Conservation (phyloP, 257 asterid species). For the Rehmannia glutinosa region DNA sequence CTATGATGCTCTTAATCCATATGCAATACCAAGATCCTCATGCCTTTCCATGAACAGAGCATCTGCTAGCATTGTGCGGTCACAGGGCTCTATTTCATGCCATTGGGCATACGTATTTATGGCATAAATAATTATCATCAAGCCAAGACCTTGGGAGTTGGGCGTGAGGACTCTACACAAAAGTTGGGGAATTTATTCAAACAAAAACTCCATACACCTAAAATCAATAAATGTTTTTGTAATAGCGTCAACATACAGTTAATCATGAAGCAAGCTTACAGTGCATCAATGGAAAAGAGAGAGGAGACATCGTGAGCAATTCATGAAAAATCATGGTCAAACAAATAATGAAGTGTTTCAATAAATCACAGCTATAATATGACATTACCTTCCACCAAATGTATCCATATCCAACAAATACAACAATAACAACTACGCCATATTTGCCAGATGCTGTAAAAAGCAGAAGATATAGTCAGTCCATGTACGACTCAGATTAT, state of each 20-base stretch:
- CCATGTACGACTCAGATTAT: neutral
- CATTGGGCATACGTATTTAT: neutral
- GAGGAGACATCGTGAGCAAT: neutral
- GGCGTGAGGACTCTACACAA: neutral
- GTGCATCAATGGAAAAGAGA: neutral
- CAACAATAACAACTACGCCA: constrained; percentile 53
- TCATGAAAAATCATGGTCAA: neutral
- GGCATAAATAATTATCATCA: neutral
- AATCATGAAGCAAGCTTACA: constrained; percentile 7
- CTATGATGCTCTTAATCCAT: neutral
- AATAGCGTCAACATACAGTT: neutral
- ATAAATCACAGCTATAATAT: constrained; percentile 1
- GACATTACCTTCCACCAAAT: constrained; percentile 96
- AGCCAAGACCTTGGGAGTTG: neutral
- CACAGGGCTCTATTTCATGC: neutral
- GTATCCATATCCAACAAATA: constrained; percentile 87
- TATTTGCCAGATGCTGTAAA: constrained; percentile 74
- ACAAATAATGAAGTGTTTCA: neutral
- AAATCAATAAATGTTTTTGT: neutral
- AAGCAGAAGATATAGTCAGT: constrained; percentile 15
- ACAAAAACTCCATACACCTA: neutral
- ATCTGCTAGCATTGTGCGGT: neutral
- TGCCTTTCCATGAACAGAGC: constrained; percentile 10
- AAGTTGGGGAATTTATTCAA: neutral
- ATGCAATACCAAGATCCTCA: neutral